phyloP scores from a whole-genome alignment of 2,329 filamentous ascomycete genomes.

The Dothistroma pini region DNA sequence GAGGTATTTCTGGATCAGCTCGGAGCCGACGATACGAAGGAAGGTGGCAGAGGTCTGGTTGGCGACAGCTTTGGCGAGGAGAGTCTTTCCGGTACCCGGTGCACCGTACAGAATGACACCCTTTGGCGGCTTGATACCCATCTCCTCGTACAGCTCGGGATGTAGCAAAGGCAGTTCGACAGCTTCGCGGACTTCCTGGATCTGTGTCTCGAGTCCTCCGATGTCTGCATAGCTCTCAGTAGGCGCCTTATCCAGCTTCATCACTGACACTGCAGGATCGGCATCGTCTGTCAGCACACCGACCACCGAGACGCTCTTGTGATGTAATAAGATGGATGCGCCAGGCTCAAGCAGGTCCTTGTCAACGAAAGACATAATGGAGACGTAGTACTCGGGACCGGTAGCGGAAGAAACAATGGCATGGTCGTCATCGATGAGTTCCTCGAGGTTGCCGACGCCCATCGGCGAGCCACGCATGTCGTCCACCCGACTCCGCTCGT shows the following conservation, averaged over 20 bases:
- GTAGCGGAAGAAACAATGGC: constrained; percentile 98
- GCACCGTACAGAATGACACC: constrained; percentile 98
- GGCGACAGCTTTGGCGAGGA: constrained; percentile 93
- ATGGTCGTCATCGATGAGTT: constrained; percentile 99
- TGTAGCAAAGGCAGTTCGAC: constrained; percentile 93
- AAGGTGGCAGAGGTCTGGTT: constrained; percentile 99
- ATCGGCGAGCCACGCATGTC: constrained; percentile 99
- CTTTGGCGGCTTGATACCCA: constrained; percentile 99
- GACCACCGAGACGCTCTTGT: constrained; percentile 97
- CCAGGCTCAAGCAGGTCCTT: constrained; percentile 97
- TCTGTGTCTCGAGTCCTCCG: constrained; percentile 89
- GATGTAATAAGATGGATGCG: constrained; percentile 89
- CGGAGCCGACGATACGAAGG: constrained; percentile 92
- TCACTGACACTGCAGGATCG: constrained; percentile 92
- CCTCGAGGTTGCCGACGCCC: constrained; percentile 95
- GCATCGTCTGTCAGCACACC: constrained; percentile 95
- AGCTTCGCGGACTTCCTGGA: constrained; percentile 95
- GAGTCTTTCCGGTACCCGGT: constrained; percentile 93
- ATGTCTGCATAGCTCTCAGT: constrained; percentile 99
- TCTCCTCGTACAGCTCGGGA: constrained; percentile 97
- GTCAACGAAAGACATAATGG: constrained; percentile 99
- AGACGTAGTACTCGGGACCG: constrained; percentile 97
- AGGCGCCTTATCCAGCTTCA: constrained; percentile 99
- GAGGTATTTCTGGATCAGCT: constrained; percentile 97
- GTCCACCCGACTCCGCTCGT: constrained; percentile 91